Base-by-base conservation (phyloP, 2,329 filamentous ascomycete genomes). In the Claviceps purpurea region DNA sequence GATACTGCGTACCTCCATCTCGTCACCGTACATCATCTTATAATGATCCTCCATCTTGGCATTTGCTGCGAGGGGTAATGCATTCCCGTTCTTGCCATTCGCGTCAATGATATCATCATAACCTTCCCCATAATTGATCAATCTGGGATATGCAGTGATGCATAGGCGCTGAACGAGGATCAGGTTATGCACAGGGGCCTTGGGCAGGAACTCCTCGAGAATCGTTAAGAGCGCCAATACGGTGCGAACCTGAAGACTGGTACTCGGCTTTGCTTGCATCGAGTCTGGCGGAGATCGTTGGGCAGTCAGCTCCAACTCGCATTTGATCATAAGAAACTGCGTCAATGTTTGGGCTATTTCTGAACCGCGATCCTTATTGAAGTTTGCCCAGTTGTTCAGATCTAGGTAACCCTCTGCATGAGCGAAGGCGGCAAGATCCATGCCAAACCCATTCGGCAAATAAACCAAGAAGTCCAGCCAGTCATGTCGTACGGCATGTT, bases 31-130 rank as follows among this genome's bases (percentile, higher is more conserved):
- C 90, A 98, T 97, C 62, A 87, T 87, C 68, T 95, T 96, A 67
- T 96, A 98, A 56, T 95, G 84, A 58, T 96, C 89, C 63, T 97
- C 90, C 93, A 98, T 98, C 65, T 89, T 87, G 57, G 79, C 81
- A 59, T 95, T 90, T 51, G 91, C 88, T 22, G 83, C 81, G 20
- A 79, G 75, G 0, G 90, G 85, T 1, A 98, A 76, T 1, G 80
- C 77, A 61, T 97, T 95, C n/a, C 87, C 84, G 20, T 84, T 80
- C 59, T 82, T 79, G 45, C 89, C 86, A 62, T 94, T 95, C 10
- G 77, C 75, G 61, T 97, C 88, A 57, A 98, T 90, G 43, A 97
- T 82, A 53, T 93, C 87, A 66, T 98, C 89, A 56, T 85, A 90
- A 4, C 87, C 89, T 68, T 95, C 88, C 2, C 89, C 90, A 60